Evolutionary conservation across 768 basidiomycete species (phyloP), one percentile per base, ranked within the genome.

Genomic region (Butyriboletus loyo): DNA sequence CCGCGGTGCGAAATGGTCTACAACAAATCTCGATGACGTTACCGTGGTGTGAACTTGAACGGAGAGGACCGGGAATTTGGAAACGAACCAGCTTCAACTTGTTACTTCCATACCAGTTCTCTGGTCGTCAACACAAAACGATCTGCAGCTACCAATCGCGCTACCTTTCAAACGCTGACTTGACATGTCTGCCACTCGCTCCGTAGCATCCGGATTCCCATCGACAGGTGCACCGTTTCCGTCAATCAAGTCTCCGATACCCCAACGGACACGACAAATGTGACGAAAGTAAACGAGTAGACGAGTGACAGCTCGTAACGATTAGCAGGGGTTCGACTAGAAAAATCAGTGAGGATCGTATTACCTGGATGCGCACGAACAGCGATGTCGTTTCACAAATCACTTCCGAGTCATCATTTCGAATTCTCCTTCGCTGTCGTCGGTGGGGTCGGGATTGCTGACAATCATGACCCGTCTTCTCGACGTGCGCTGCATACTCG

Each of bases 381-480:
- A 50, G 21, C 15, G 37, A 21, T 32, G 25, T 52, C 37, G 32
- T 24, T 36, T 60, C 49, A 32, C 31, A n/a, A 22, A 17, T 49
- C 34, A 56, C 50, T 45, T 62, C 38, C 52, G 46, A 48, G 25
- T 15, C 46, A 40, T 49, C 49, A 59, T 25, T 0, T 67, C 64
- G 11, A 55, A 44, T 44, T 66, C 66, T 30, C 35, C 57, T n/a
- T 64, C 66, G 52, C 66, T 64, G 24, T 68, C 67, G 25, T 65
- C 65, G 8, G 52, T 25, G 22, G 64, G 66, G 49, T 67, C 66
- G 1, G 66, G 66, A 41, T 67, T 67, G 24, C 44, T 68, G 32
- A 67, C 51, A 38, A 67, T 30, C 66, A 67, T 68, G 37, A 67
- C 59, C 41, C 67, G 57, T 53, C 66, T 64, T 45, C 40, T 62